Evolutionary conservation across 768 basidiomycete genomes (phyloP).

Genomic region (Clitopilus passeckerianus): DNA sequence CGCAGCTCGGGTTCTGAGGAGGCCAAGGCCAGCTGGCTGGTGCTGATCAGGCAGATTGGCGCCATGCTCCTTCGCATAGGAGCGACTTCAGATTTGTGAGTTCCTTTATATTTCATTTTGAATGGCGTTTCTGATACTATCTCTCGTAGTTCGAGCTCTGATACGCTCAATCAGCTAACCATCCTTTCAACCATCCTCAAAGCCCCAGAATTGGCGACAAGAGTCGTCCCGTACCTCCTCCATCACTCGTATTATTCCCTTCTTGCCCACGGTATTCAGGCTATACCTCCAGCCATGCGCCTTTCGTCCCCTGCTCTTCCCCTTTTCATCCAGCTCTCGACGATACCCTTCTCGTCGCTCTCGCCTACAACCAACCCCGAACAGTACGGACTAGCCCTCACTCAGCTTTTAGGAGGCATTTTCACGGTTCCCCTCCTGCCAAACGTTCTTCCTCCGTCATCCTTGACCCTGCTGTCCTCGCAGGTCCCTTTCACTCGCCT

Average conservation of each 20-base stretch:
- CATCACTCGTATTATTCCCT: slow-evolving; percentile 38
- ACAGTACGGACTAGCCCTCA: slow-evolving; percentile 27
- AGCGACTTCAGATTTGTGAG: slow-evolving; percentile 46
- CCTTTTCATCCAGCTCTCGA: slow-evolving; percentile 40
- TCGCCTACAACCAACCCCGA: slow-evolving; percentile 11
- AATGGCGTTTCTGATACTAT: background rate
- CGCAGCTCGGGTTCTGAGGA: background rate
- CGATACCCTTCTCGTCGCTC: slow-evolving; percentile 31
- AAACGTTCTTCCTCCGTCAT: slow-evolving; percentile 59
- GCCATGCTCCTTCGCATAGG: slow-evolving; percentile 49
- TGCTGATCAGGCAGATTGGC: slow-evolving; percentile 46
- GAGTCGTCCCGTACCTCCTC: slow-evolving; percentile 42
- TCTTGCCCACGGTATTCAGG: slow-evolving; percentile 33
- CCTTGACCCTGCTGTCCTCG: slow-evolving; percentile 61
- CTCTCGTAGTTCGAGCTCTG: slow-evolving; percentile 34
- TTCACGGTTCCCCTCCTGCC: slow-evolving; percentile 76
- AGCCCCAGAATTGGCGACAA: slow-evolving; percentile 16
- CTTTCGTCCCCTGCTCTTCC: slow-evolving; percentile 52
- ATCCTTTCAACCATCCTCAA: slow-evolving; percentile 47
- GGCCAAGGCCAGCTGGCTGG: slow-evolving; percentile 49
- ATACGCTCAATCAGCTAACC: slow-evolving; percentile 42
- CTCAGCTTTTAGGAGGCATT: slow-evolving; percentile 44
- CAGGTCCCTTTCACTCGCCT: slow-evolving; percentile 50
- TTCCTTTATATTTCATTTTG: slow-evolving; percentile 2
- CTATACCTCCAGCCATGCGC: slow-evolving; percentile 12